Conservation (phyloP, 352 stramenopile genomes). For the Globisporangium camurandrum region DNA sequence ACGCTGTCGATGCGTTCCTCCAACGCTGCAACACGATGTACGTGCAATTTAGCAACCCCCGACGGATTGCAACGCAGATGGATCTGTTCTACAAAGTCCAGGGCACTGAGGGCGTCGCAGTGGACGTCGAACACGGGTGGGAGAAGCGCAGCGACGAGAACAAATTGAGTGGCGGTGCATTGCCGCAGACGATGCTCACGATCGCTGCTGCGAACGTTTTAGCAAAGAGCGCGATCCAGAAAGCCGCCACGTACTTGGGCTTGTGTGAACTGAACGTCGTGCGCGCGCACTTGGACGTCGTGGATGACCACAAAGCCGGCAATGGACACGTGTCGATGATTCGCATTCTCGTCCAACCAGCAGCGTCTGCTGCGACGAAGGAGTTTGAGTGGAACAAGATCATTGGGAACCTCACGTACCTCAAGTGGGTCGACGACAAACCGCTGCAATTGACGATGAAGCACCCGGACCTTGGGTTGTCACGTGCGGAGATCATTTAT, state of each 20-base stretch:
- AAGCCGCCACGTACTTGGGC: slow-evolving; percentile 83
- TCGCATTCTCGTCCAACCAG: slow-evolving; percentile 73
- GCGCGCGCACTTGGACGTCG: slow-evolving; percentile 92
- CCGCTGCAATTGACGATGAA: slow-evolving; percentile 69
- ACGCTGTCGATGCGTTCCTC: slow-evolving; percentile 58
- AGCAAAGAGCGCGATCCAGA: slow-evolving; percentile 75
- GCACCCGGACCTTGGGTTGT: slow-evolving; percentile 88
- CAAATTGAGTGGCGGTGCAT: slow-evolving; percentile 48
- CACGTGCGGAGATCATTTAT: slow-evolving; percentile 92
- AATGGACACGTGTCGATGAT: slow-evolving; percentile 71
- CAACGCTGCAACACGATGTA: slow-evolving; percentile 76
- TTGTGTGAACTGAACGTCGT: slow-evolving; percentile 93
- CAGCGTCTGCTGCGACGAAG: slow-evolving; percentile 41
- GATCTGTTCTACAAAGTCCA: slow-evolving; percentile 55
- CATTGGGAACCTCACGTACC: slow-evolving; percentile 82
- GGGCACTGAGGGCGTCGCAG: slow-evolving; percentile 63
- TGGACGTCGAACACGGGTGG: slow-evolving; percentile 81
- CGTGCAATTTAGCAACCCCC: slow-evolving; percentile 73
- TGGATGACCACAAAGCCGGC: slow-evolving; percentile 79
- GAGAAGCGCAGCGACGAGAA: slow-evolving; percentile 76
- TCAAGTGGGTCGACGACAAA: slow-evolving; percentile 84
- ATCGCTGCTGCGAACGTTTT: slow-evolving; percentile 80
- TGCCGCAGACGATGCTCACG: slow-evolving; percentile 79
- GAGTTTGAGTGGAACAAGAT: slow-evolving; percentile 80
- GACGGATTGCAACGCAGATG: slow-evolving; percentile 65